Conservation (phyloP, 2,329 filamentous ascomycete species). For the Pseudogymnoascus sp. region DNA sequence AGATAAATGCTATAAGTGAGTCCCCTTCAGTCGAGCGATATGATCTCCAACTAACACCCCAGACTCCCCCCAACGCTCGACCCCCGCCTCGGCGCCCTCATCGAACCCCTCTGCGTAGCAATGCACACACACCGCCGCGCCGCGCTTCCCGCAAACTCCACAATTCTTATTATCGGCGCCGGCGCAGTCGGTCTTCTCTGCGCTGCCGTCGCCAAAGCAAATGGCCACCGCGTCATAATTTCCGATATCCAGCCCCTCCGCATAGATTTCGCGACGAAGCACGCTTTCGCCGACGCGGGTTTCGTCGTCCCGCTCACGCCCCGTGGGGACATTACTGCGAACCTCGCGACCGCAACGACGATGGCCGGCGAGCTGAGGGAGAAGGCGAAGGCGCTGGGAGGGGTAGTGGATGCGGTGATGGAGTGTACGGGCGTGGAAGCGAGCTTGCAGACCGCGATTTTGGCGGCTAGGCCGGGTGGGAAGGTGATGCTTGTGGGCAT, state of each 20-base stretch:
- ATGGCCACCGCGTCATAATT: conserved; percentile 70
- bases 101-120: conserved; percentile 81
- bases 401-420: conserved; percentile 68
- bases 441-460: conserved; percentile 66
- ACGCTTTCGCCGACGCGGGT: conserved; percentile 58
- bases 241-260: conserved; percentile 80
- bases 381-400: conserved; percentile 43
- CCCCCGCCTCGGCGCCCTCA: conserved; percentile 78
- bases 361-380: neutral
- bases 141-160: conserved; percentile 61
- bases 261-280: conserved; percentile 68
- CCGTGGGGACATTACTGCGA: conserved; percentile 67
- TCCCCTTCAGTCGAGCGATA: neutral
- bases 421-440: conserved; percentile 74
- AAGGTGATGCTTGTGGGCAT: conserved; percentile 86
- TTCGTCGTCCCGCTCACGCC: conserved; percentile 55
- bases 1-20: conserved; percentile 78
- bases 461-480: conserved; percentile 62
- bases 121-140: conserved; percentile 79
- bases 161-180: conserved; percentile 76
- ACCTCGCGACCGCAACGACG: conserved; percentile 50
- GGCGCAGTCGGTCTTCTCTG: conserved; percentile 83
- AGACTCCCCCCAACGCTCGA: conserved; percentile 63
- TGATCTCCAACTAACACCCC: neutral
- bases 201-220: conserved; percentile 74